Conservation (phyloP, 2,329 filamentous ascomycete species). For the Colletotrichum somersetense region DNA sequence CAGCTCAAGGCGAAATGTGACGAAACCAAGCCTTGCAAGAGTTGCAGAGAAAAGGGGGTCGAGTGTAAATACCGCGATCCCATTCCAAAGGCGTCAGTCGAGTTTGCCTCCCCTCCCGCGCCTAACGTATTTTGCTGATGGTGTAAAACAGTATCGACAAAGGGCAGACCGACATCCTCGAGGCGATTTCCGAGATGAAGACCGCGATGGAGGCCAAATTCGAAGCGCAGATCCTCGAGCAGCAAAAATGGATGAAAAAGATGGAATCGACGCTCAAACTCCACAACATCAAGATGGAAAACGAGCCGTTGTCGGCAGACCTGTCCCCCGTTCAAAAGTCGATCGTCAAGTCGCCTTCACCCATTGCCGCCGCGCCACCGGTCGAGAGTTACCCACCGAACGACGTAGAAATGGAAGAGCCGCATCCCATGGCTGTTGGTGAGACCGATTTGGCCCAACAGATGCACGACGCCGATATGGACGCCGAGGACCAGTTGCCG, state of each 20-base stretch:
- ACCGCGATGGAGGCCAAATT: constrained; percentile 40
- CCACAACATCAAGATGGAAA: constrained; percentile 39
- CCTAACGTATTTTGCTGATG: constrained; percentile 49
- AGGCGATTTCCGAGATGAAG: constrained; percentile 58
- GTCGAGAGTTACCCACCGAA: constrained; percentile 5
- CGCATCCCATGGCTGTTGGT: constrained; percentile 48
- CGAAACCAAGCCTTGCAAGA: constrained; percentile 85
- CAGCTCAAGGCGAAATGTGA: constrained; percentile 92
- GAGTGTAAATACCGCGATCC: constrained; percentile 92
- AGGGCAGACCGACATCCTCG: constrained; percentile 70
- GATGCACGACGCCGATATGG: constrained; percentile 57
- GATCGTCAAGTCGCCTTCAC: constrained; percentile 14
- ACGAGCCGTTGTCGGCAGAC: constrained; percentile 10
- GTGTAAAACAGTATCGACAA: constrained; percentile 66
- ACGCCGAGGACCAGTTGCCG: constrained; percentile 56
- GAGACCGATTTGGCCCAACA: constrained; percentile 39
- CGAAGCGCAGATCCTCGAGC: constrained; percentile 4
- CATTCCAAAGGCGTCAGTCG: constrained; percentile 86
- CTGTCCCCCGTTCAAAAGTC: constrained; percentile 19
- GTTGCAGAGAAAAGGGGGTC: constrained; percentile 87
- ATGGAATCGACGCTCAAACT: constrained; percentile 16
- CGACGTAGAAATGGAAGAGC: constrained; percentile 14
- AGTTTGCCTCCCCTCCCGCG: constrained; percentile 46
- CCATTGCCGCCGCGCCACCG: constrained; percentile 5
- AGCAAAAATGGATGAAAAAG: constrained; percentile 22